Percentiles rank a stretch among this genome's conserved stretches.
Conservation (phyloP, 768 basidiomycete species). For the Boletellus emodensis region DNA sequence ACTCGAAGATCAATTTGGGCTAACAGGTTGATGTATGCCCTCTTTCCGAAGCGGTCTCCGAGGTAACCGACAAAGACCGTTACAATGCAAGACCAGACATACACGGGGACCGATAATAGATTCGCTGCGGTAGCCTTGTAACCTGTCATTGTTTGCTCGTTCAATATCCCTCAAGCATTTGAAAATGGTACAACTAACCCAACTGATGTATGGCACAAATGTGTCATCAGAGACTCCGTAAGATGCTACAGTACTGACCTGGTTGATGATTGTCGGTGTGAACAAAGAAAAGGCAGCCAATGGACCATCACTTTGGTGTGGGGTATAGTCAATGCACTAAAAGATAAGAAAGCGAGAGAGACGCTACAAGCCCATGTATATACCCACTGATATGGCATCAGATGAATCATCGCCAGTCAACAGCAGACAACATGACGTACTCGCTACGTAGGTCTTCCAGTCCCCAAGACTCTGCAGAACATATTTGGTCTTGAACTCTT, state of each 20-base stretch:
- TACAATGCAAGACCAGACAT: conserved; percentile 66
- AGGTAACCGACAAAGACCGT: conserved; percentile 59
- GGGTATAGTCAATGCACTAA: not conserved
- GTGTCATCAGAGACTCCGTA: not conserved
- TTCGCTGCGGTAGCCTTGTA: conserved; percentile 66
- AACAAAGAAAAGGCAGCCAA: conserved; percentile 53
- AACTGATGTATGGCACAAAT: conserved; percentile 9
- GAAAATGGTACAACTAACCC: conserved; percentile 11
- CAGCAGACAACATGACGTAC: conserved; percentile 35
- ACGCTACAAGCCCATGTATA: conserved; percentile 66
- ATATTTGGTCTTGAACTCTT: conserved; percentile 49
- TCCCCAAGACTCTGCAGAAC: conserved; percentile 60
- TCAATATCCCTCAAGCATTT: not conserved
- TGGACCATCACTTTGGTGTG: conserved; percentile 41
- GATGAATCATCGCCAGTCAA: conserved; percentile 2
- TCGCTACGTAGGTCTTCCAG: conserved; percentile 72
- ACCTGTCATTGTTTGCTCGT: conserved; percentile 32
- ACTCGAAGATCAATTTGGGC: conserved; percentile 13
- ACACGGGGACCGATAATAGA: conserved; percentile 73
- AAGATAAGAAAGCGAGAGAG: not conserved
- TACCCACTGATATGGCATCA: conserved; percentile 45
- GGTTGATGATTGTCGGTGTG: conserved; percentile 42
- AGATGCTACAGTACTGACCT: conserved; percentile 38
- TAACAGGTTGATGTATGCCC: conserved; percentile 60
- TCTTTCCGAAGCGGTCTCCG: conserved; percentile 56